Evolutionary conservation across 768 basidiomycete species (phyloP).

Genomic region (Podaxis sp.): DNA sequence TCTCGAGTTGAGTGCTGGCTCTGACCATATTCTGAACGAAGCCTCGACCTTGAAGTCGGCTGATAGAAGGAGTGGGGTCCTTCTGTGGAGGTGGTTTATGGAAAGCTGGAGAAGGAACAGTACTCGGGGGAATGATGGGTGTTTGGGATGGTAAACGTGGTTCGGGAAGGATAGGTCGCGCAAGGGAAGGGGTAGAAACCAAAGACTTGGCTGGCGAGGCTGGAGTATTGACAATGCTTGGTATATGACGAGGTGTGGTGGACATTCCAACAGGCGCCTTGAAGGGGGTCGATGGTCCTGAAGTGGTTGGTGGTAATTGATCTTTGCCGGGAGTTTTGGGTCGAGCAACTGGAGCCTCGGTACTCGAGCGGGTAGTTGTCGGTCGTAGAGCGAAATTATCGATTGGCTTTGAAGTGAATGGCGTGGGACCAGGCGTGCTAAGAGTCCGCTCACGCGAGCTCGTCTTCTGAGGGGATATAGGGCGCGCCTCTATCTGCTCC

Average conservation of each 20-base stretch:
- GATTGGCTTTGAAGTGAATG: slow-evolving; percentile 7
- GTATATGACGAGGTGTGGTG: slow-evolving; percentile 25
- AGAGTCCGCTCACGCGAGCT: slow-evolving; percentile 48
- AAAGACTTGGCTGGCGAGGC: slow-evolving; percentile 32
- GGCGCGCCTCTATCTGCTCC: slow-evolving; percentile 36
- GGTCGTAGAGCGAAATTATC: not conserved
- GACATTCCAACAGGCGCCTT: slow-evolving; percentile 15
- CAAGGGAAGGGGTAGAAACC: slow-evolving; percentile 42
- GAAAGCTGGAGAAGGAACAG: slow-evolving; percentile 55
- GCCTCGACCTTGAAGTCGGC: slow-evolving; percentile 78
- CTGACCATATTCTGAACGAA: slow-evolving; percentile 85
- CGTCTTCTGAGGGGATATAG: slow-evolving; percentile 35
- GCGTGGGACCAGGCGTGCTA: slow-evolving; percentile 39
- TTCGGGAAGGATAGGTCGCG: slow-evolving; percentile 51
- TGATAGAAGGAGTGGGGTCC: slow-evolving; percentile 80
- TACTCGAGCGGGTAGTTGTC: not conserved
- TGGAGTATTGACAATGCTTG: slow-evolving; percentile 17
- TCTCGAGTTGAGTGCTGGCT: slow-evolving; percentile 55
- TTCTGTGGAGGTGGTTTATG: slow-evolving; percentile 55
- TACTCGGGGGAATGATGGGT: slow-evolving; percentile 42
- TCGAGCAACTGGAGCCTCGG: not conserved
- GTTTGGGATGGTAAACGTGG: slow-evolving; percentile 42
- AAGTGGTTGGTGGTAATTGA: slow-evolving; percentile 10
- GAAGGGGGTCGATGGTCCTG: slow-evolving; percentile 16
- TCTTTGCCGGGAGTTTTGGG: not conserved